Base-by-base conservation (phyloP, 805 yeast genomes). In the Pichia phayaonensis region DNA sequence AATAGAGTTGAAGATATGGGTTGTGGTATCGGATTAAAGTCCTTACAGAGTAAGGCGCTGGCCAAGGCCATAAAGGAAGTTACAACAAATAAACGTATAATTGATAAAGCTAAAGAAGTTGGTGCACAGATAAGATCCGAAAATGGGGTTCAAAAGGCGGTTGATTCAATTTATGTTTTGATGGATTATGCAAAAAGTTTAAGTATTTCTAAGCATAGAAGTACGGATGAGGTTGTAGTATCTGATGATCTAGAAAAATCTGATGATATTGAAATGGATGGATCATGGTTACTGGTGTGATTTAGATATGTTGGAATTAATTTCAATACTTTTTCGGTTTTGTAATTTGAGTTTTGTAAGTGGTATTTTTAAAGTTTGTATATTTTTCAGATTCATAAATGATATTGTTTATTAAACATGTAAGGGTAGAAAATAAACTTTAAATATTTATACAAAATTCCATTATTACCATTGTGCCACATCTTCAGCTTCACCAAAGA, bases 401-500 rank as follows among this genome's bases (percentile, higher is more conserved):
- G 13, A 13, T 27, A 8, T 27, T 29, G 13, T 29, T 16, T 13
- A 27, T 27, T 27, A 8, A 39, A 39, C n/a, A 20, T 39, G n/a
- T 16, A 20, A 26, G 18, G 5, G 16, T 18, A 29, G 27, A 29
- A 29, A 27, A 29, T 8, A 29, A 29, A 29, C 36, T 16, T 23
- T 16, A 26, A 26, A n/a, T 20, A 40, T 8, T 10, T 20, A 21
- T 8, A 23, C 20, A 13, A 43, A 18, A 44, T 3, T 18, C 16
- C 22, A 15, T 42, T 22, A 42, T 42, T 45, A 92, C 99, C 99
- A 92, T 55, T 83, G 86, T 29, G 98, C 89, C 46, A 94, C 90
- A 63, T 86, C 90, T 63, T 86, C 95, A n/a, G 96, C 95, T 67
- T 92, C 99, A 1, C 98, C 97, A 64, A 92, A 90, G 13, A 90